Percentiles rank a stretch among this genome's conserved stretches.
Conservation (phyloP, 176 grass and related monocot genomes). For the Chrysopogon serrulatus region DNA sequence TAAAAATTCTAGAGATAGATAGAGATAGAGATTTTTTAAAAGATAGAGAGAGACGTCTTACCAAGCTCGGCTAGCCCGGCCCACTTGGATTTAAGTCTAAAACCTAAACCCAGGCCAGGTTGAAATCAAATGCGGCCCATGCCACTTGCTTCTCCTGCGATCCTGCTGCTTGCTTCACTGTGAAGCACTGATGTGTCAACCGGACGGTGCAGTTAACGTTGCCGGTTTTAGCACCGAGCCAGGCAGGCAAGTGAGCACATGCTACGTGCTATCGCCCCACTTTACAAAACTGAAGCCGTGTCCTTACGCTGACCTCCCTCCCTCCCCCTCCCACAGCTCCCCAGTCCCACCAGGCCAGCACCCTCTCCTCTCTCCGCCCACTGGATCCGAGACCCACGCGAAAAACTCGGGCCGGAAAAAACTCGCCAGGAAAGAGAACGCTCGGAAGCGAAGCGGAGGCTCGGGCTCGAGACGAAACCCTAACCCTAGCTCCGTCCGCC, state of each 20-base stretch:
- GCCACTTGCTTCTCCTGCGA: background rate
- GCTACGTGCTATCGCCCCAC: background rate
- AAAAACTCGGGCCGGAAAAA: constrained; percentile 52
- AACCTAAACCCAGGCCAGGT: background rate
- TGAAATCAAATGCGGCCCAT: too few relatives aligned
- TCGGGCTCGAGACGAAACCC: constrained; percentile 65
- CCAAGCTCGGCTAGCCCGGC: background rate
- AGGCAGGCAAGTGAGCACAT: background rate
- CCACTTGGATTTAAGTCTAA: background rate
- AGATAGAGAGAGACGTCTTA: too few relatives aligned
- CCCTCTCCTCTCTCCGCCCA: constrained; percentile 14
- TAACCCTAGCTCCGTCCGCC: constrained; percentile 62
- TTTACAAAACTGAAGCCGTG: constrained; percentile 40
- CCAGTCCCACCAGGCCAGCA: background rate
- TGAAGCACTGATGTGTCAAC: background rate
- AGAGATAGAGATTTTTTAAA: too few relatives aligned
- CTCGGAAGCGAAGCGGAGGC: constrained; percentile 10
- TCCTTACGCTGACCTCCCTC: constrained; percentile 5
- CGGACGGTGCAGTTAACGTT: background rate
- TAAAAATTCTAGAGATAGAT: background rate
- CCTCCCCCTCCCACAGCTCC: background rate
- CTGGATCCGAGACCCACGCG: constrained; percentile 75
- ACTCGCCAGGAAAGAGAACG: constrained; percentile 32
- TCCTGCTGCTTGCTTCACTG: background rate
- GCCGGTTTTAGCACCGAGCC: background rate